Evolutionary conservation across 768 basidiomycete species (phyloP).

Genomic region (Collybiopsis luxurians): DNA sequence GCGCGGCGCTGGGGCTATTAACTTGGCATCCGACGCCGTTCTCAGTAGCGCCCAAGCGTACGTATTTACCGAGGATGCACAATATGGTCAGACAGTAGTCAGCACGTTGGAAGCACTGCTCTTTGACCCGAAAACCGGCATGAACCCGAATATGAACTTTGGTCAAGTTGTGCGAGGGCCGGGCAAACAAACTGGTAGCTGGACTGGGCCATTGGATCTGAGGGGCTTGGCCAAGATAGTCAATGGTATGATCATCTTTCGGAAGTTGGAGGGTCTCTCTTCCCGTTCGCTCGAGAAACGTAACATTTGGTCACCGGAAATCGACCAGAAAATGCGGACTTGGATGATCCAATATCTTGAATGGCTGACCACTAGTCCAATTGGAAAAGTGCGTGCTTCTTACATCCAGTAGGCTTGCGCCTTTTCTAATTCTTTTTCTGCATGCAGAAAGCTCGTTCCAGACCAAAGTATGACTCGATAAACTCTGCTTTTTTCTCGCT

Average conservation of each 20-base stretch:
- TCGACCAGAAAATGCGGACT: slow-evolving; percentile 34
- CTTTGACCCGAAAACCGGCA: slow-evolving; percentile 36
- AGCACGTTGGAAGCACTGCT: slow-evolving; percentile 46
- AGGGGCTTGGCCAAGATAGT: slow-evolving; percentile 48
- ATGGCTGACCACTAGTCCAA: slow-evolving; percentile 43
- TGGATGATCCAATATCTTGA: slow-evolving; percentile 42
- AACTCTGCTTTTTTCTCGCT: neutral
- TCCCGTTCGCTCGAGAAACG: neutral
- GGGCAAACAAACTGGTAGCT: slow-evolving; percentile 41
- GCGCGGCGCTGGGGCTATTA: slow-evolving; percentile 38
- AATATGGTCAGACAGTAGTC: slow-evolving; percentile 34
- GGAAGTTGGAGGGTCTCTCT: slow-evolving; percentile 20
- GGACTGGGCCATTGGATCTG: slow-evolving; percentile 53
- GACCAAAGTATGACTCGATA: slow-evolving; percentile 44
- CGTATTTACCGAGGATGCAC: slow-evolving; percentile 26
- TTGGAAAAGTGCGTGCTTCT: slow-evolving; percentile 30
- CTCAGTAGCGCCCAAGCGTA: slow-evolving; percentile 45
- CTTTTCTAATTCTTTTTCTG: neutral
- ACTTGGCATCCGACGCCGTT: slow-evolving; percentile 38
- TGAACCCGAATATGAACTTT: slow-evolving; percentile 55
- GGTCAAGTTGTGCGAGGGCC: slow-evolving; percentile 55
- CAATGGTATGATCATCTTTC: slow-evolving; percentile 43
- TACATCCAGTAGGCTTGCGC: neutral
- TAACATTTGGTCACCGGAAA: slow-evolving; percentile 32
- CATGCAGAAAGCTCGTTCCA: slow-evolving; percentile 25